Evolutionary conservation across 441 rosid species (phyloP), one percentile per base, ranked within the genome.

Genomic region (Capsella rubella): DNA sequence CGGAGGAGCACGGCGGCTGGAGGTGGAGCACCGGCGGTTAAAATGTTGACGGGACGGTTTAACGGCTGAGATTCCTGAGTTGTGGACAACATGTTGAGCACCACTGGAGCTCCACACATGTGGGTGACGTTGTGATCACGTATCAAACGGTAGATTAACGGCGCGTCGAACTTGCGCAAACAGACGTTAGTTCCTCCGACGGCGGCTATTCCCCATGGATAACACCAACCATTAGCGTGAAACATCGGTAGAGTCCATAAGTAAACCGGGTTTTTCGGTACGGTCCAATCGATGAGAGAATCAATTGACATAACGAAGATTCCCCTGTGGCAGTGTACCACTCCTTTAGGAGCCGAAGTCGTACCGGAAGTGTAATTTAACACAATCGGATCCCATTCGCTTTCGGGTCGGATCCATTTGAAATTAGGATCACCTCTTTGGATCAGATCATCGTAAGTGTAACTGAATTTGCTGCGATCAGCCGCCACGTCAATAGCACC

Each of bases 31-130:
- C 91, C 98, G n/a, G 87, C 92, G 0, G 97, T 90, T 9, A 87
- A 28, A 35, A 93, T 82, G 6, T 84, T 71, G 9, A 93, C 87
- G 0, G 88, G 89, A 47, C 58, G 80, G 10, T 43, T 16, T 2
- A 89, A 82, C 1, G 83, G 84, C 57, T 78, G 35, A 12, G 50
- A 53, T 3, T 70, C 72, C 4, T 50, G 55, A 15, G 82, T 64
- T 5, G 81, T 73, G 0, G 93, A 82, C 11, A 93, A 69, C 93
- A 93, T 93, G 79, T 86, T 93, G 8, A 93, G 86, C 27, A 93
- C 90, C 12, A 93, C 89, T 0, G 97, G 98, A 18, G 97, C 98
- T 14, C 86, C 97, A 25, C 98, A 90, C 92, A 93, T 83, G 83
- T 90, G 98, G n/a, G 93, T 90, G 54, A 93, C 91, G 3, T 84